Evolutionary conservation across 73 alveolate genomes (phyloP), one percentile per base, ranked within the genome.

Genomic region (Stentor roeselii): DNA sequence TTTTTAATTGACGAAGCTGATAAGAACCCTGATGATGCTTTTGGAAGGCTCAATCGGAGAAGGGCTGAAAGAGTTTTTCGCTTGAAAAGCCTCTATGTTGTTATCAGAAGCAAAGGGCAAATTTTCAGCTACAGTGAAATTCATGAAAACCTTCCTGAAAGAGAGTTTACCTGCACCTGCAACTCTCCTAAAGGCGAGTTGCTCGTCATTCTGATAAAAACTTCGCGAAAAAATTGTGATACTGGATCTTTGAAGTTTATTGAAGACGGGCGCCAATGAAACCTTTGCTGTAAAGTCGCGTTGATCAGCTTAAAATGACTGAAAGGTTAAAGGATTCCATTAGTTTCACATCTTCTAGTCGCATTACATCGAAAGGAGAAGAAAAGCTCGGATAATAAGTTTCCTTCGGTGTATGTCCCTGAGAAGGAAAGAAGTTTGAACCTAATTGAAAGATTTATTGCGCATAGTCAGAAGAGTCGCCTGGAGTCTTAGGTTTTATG

Each of bases 121-220:
- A 67, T 67, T 21, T 67, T 67, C 34, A 40, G 80, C n/a, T 67
- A 21, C 34, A 40, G 34, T 21, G 80, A 67, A 67, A 67, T 67
- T 34, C 2, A 21, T 0, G 41, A n/a, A 21, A 21, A 67, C 37
- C 21, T 27, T 27, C 1, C 11, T 34, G 37, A 15, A 67, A 67
- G 80, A 32, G 80, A 67, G 34, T 67, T 21, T 67, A 67, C 80
- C 0, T 67, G 80, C 34, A 67, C 80, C 11, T 67, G 80, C 42
- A 67, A 21, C 34, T 67, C 80, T 21, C 11, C n/a, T 67, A 32
- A 67, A 27, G 80, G 80, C 21, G 80, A 67, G 34, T 30, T 67
- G 14, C 34, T 67, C 50, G 80, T 34, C 41, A 67, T 67, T 34
- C 80, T 67, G 80, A 67, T 21, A 67, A 67, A 2, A 32, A 67